phyloP scores from a whole-genome alignment of 352 stramenopile genomes.

The Pythium phragmiticola region DNA sequence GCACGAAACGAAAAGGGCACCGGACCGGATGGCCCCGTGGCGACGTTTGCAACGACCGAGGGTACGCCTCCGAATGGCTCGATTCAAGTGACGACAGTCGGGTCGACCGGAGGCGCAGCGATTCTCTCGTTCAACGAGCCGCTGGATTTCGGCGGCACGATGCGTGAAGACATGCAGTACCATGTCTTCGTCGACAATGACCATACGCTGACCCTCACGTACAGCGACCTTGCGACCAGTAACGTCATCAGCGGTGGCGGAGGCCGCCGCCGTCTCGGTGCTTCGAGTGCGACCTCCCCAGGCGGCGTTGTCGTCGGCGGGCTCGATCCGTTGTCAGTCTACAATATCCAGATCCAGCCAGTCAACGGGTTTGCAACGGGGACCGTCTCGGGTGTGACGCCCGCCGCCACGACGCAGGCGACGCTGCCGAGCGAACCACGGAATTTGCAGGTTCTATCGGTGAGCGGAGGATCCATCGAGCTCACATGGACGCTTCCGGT shows the following conservation, averaged over 20 bases:
- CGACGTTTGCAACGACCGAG: constrained; percentile 32
- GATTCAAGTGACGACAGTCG: constrained; percentile 31
- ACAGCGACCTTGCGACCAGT: constrained; percentile 18
- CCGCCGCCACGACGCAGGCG: constrained; percentile 30
- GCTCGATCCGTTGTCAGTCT: constrained; percentile 51
- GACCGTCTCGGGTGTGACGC: constrained; percentile 28
- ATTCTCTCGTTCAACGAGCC: constrained; percentile 54
- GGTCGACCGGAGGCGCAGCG: constrained; percentile 44
- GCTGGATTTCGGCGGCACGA: constrained; percentile 45
- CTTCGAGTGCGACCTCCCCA: constrained; percentile 22
- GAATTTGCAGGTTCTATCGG: constrained; percentile 8
- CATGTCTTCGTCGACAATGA: constrained; percentile 44
- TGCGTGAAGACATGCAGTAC: constrained; percentile 40
- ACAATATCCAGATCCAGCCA: constrained; percentile 48
- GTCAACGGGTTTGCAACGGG: constrained; percentile 31
- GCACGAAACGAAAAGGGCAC: constrained; percentile 40
- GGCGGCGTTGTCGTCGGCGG: constrained; percentile 34
- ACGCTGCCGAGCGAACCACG: constrained; percentile 37
- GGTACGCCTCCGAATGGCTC: constrained; percentile 32
- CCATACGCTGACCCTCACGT: constrained; percentile 40
- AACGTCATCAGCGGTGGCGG: neutral
- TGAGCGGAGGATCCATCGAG: constrained; percentile 40
- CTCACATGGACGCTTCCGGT: constrained; percentile 39
- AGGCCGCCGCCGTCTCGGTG: neutral
- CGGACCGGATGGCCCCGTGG: constrained; percentile 35